phyloP scores from a whole-genome alignment of 805 yeast genomes.

The Maudiozyma barnettii region DNA sequence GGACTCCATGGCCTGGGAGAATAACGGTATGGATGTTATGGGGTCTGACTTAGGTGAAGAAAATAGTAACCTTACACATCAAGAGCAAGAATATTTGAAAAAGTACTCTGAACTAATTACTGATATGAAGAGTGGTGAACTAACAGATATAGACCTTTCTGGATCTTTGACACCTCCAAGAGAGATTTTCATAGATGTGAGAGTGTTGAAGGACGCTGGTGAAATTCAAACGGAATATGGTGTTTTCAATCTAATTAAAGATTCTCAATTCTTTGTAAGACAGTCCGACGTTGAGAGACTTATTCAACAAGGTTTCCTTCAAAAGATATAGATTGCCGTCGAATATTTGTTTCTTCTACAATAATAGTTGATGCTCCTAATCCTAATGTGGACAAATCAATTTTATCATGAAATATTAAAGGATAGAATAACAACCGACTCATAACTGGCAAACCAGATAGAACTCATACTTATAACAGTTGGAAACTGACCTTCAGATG shows the following conservation, averaged over 20 bases:
- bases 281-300: slow-evolving; percentile 90
- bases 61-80: slow-evolving; percentile 52
- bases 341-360: not conserved
- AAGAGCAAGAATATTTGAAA: slow-evolving; percentile 71
- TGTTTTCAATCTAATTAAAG: slow-evolving; percentile 83
- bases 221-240: slow-evolving; percentile 97
- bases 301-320: slow-evolving; percentile 88
- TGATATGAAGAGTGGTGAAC: slow-evolving; percentile 60
- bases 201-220: slow-evolving; percentile 90
- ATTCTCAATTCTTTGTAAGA: slow-evolving; percentile 89
- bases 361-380: too few species aligned
- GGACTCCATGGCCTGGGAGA: slow-evolving; percentile 64
- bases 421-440: too few species aligned
- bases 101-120: slow-evolving; percentile 62
- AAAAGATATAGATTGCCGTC: slow-evolving; percentile 40
- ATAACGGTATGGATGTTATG: slow-evolving; percentile 32
- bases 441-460: too few species aligned
- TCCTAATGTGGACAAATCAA: too few species aligned
- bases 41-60: slow-evolving; percentile 29
- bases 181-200: slow-evolving; percentile 85
- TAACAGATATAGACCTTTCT: slow-evolving; percentile 75
- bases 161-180: slow-evolving; percentile 88
- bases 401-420: too few species aligned
- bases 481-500: too few species aligned
- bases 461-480: too few species aligned